Conservation (phyloP, 176 grass and related monocot genomes). For the Rhynchospora pubera region DNA sequence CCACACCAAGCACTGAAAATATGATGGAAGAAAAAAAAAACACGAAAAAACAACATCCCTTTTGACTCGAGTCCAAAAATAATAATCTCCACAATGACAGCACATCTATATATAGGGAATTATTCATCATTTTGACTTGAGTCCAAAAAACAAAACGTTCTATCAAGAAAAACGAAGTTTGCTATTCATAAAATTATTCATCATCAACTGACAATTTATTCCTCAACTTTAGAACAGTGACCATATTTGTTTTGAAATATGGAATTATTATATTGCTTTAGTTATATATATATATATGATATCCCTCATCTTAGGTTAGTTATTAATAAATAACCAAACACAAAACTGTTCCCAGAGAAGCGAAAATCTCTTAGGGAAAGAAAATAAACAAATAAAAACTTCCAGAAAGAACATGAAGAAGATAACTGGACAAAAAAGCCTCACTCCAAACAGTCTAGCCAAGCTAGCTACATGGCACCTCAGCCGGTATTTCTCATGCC, state of each 20-base stretch:
- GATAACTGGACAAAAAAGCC: not conserved
- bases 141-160: not conserved
- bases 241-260: not conserved
- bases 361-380: slow-evolving; percentile 11
- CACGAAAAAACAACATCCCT: not conserved
- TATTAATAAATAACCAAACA: not conserved
- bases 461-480: not conserved
- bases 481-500: slow-evolving; percentile 94
- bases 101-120: no score
- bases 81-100: no score
- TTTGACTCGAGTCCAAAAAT: no score
- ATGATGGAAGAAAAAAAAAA: not conserved
- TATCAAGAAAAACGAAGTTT: not conserved
- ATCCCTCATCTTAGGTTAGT: slow-evolving; percentile 7
- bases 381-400: slow-evolving; percentile 17
- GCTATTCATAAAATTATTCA: not conserved
- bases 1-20: not conserved
- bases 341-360: slow-evolving; percentile 8
- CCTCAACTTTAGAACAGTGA: not conserved
- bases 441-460: not conserved
- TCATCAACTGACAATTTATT: not conserved
- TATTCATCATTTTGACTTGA: no score
- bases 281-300: slow-evolving; percentile 11
- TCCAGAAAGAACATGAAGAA: not conserved
- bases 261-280: not conserved